Percentiles rank a stretch among this genome's conserved stretches.
These are phyloP conservation scores for Comarum palustre DNA, from an alignment of 306 rosid genomes.

Conservation along the genomic window DNA sequence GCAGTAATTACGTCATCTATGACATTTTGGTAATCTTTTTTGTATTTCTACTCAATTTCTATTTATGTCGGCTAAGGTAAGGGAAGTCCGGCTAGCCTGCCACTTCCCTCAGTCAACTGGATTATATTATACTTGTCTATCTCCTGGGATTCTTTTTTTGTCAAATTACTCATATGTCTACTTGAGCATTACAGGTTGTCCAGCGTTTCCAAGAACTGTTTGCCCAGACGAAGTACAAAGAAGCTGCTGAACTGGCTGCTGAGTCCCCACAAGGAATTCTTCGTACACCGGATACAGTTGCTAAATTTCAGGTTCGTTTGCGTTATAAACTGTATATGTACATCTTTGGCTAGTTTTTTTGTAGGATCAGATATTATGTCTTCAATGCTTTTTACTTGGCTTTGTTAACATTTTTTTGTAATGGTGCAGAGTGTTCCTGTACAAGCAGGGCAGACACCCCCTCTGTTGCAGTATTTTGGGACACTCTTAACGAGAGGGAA, in stretches of 20 bases:
- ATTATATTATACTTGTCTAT: neutral
- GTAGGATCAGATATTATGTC: too few species aligned
- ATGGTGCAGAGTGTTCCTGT: slow-evolving; percentile 92
- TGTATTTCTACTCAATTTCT: neutral
- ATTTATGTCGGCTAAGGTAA: neutral
- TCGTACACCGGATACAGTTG: slow-evolving; percentile 96
- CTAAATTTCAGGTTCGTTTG: slow-evolving; percentile 84
- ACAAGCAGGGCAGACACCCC: slow-evolving; percentile 99
- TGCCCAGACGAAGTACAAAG: slow-evolving; percentile 98
- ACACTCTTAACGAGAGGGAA: slow-evolving; percentile 92
- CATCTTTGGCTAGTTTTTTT: neutral
- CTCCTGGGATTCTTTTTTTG: neutral
- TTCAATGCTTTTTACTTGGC: neutral
- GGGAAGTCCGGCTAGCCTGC: neutral
- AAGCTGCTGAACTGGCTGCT: slow-evolving; percentile 99
- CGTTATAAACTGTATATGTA: neutral
- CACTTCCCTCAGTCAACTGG: neutral
- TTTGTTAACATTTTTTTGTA: neutral
- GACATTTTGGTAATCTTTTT: neutral
- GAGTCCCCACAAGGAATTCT: slow-evolving; percentile 99
- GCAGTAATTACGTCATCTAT: neutral
- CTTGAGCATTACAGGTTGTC: slow-evolving; percentile 67
- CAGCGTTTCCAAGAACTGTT: slow-evolving; percentile 97
- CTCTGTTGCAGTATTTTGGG: slow-evolving; percentile 95
- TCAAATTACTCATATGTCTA: slow-evolving; percentile 19